phyloP scores from a whole-genome alignment of 495 filamentous ascomycete genomes.

The Penicillium pancosmium region DNA sequence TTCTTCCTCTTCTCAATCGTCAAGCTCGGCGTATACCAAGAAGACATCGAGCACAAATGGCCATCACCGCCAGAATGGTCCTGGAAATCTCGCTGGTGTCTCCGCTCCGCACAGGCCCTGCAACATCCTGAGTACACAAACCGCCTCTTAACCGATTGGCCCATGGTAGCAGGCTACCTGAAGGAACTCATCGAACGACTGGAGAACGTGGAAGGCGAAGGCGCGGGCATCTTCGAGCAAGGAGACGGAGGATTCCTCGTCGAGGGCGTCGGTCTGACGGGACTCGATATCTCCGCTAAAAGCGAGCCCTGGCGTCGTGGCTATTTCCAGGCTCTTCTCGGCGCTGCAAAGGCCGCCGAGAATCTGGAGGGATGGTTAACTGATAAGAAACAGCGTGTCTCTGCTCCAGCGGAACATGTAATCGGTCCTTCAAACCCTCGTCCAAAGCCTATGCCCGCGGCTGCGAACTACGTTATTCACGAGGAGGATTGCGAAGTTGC shows the following conservation, averaged over 20 bases:
- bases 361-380: constrained; percentile 75
- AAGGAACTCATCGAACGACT: constrained; percentile 59
- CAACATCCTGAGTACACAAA: constrained; percentile 56
- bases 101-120: constrained; percentile 58
- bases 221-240: constrained; percentile 60
- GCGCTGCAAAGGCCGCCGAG: constrained; percentile 73
- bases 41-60: constrained; percentile 71
- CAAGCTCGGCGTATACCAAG: constrained; percentile 62
- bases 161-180: constrained; percentile 56
- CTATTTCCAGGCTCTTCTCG: constrained; percentile 80
- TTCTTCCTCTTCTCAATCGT: constrained; percentile 54
- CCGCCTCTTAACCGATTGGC: constrained; percentile 64
- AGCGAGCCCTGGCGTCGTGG: constrained; percentile 79
- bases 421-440: constrained; percentile 81
- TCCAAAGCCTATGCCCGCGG: constrained; percentile 69
- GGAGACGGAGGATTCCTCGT: constrained; percentile 59
- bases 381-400: constrained; percentile 64
- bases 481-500: constrained; percentile 73
- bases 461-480: constrained; percentile 56
- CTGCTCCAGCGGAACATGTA: constrained; percentile 69
- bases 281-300: constrained; percentile 72
- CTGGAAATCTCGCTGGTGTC: constrained; percentile 60
- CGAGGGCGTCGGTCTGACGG: constrained; percentile 57
- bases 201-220: constrained; percentile 68
- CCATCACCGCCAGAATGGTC: constrained; percentile 78